A percentile compares a stretch with the other conserved stretches of the same genome.
phyloP scores from a whole-genome alignment of 176 grass and related monocot species.

The Raddia guianensis region DNA sequence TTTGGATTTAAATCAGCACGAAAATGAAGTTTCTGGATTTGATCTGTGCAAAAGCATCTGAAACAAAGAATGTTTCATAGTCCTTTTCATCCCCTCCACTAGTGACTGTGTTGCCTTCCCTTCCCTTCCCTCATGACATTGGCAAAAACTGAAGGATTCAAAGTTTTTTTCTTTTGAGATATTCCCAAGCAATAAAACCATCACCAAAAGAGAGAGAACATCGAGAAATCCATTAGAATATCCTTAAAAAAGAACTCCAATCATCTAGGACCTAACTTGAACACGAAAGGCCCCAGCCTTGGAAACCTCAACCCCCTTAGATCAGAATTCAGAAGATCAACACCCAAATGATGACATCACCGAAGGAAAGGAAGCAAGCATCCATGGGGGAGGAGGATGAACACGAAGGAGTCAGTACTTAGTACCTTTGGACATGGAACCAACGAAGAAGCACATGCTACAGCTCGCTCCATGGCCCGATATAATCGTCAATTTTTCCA shows the following conservation, averaged over 20 bases:
- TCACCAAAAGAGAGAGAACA: not conserved
- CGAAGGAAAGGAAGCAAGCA: not conserved
- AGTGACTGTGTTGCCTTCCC: not conserved
- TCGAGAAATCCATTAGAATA: not conserved
- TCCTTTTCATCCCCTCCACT: not conserved
- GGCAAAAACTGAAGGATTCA: not conserved
- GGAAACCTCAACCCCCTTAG: not conserved
- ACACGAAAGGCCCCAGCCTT: not conserved
- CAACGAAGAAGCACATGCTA: slow-evolving; percentile 33
- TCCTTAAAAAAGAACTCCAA: not conserved
- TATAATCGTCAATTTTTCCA: too few relatives aligned
- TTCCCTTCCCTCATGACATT: not conserved
- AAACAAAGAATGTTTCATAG: not conserved
- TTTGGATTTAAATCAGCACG: not conserved
- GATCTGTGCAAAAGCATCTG: not conserved
- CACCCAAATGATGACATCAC: not conserved
- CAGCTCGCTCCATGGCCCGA: slow-evolving; percentile 40
- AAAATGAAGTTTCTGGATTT: not conserved
- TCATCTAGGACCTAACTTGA: not conserved
- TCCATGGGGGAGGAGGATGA: not conserved
- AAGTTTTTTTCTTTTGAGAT: not conserved
- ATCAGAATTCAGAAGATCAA: not conserved
- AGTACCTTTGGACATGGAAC: slow-evolving; percentile 36
- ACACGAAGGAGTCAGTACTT: not conserved
- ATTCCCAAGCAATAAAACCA: not conserved